Evolutionary conservation across 129 eudicot genomes (phyloP).

Genomic region (Heracleum sosnowskyi): DNA sequence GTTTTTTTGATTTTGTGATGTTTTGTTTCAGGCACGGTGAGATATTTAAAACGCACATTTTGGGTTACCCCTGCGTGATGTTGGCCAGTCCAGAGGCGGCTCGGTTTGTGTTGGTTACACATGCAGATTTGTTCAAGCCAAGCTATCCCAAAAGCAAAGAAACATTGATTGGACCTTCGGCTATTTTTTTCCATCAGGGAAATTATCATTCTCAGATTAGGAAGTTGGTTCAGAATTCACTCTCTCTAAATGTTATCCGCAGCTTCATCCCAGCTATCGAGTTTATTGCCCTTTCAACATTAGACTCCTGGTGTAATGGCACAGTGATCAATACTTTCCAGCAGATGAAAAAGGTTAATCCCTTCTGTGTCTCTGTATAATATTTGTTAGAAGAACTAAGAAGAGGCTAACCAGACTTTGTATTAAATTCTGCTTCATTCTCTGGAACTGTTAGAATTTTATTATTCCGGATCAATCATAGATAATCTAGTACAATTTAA

Average conservation of each 20-base stretch:
- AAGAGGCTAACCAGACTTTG: no score
- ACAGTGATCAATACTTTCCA: constrained; percentile 32
- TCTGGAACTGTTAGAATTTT: not conserved
- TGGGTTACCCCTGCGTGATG: constrained; percentile 45
- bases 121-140: constrained; percentile 42
- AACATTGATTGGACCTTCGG: constrained; percentile 34
- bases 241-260: constrained; percentile 26
- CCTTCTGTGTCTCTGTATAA: not conserved
- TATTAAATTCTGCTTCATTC: not conserved
- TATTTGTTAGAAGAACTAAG: no score
- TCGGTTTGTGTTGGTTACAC: constrained; percentile 31
- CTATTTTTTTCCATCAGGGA: constrained; percentile 45
- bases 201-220: constrained; percentile 33
- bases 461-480: no score
- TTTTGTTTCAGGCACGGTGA: constrained; percentile 27
- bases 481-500: no score
- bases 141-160: constrained; percentile 44
- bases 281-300: constrained; percentile 16
- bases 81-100: constrained; percentile 42
- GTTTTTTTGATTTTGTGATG: not conserved
- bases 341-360: constrained; percentile 36
- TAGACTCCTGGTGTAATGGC: constrained; percentile 32
- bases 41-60: constrained; percentile 41
- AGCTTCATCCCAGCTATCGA: constrained; percentile 31
- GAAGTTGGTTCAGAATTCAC: constrained; percentile 41